These are phyloP conservation scores for Porogramme epimiltina DNA, from an alignment of 1,284 basidiomycete genomes.

Conservation along the genomic window DNA sequence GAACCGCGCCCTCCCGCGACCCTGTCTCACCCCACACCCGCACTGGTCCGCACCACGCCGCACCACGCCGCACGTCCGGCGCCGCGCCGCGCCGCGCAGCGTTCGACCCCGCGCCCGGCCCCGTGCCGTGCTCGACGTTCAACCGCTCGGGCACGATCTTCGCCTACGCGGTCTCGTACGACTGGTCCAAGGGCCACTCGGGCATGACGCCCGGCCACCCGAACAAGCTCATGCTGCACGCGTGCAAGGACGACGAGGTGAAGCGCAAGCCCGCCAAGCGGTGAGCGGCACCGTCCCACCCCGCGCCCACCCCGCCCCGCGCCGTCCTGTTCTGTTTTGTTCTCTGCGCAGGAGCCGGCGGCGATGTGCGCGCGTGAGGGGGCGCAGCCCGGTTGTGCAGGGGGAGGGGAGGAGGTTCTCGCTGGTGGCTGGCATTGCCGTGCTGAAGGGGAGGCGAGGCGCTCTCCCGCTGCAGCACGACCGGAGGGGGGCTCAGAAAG, in stretches of 20 bases:
- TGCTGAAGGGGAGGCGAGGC: no score
- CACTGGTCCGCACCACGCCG: no score
- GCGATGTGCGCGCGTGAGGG: background rate
- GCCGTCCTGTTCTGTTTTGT: background rate
- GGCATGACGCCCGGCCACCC: slow-evolving; percentile 81
- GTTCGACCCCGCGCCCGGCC: slow-evolving; percentile 69
- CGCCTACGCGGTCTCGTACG: slow-evolving; percentile 88
- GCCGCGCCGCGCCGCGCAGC: no score
- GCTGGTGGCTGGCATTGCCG: no score
- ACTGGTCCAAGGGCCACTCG: slow-evolving; percentile 89
- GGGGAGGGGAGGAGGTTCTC: no score
- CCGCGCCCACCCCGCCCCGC: background rate
- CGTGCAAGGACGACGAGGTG: slow-evolving; percentile 88
- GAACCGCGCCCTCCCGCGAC: no score
- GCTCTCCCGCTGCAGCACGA: no score
- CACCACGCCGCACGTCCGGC: no score
- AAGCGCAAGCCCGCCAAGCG: slow-evolving; percentile 58
- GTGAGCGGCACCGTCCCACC: slow-evolving; percentile 23
- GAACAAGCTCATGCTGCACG: slow-evolving; percentile 90
- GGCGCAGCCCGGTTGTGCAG: no score
- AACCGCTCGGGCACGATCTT: slow-evolving; percentile 87
- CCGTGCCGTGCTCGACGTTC: slow-evolving; percentile 77
- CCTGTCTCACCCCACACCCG: no score
- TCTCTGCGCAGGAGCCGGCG: no score
- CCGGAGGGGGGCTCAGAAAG: no score